Evolutionary conservation across 495 filamentous ascomycete genomes (phyloP), one percentile per base, ranked within the genome.

Genomic region (Podospora tetraspora): DNA sequence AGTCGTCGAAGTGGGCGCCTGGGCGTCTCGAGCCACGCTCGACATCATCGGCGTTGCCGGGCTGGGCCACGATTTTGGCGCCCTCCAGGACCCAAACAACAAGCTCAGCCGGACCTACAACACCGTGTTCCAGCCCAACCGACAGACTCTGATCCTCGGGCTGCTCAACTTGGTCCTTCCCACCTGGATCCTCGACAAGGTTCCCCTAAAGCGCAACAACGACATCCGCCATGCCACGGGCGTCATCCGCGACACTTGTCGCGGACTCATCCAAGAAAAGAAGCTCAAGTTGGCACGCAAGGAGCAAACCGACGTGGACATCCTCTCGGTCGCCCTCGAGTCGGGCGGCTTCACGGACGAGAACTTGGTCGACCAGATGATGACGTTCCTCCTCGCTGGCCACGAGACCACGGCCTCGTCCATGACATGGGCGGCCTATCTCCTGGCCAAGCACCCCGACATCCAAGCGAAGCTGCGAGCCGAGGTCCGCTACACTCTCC

Each of bases 321-420:
- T 97, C 67, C 82, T 97, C 64, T 92, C 90, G 8, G 89, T 95
- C 0, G 93, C 94, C 23, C 77, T 97, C 25, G 84, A 90, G 66
- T 91, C 87, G 23, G 91, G 89, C 56, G 86, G 85, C 25, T 96
- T 96, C 76, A 84, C 82, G 29, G 91, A 94, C 62, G 90, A 93
- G 34, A 89, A 91, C 63, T 88, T 97, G 25, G 83, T 92, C 57
- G 92, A 97, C 75, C 94, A 97, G 75, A 85, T 95, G 75, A 96
- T 97, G 93, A 97, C 94, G 3, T 97, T 97, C 81, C 87, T 97
- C 3, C 91, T 89, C 0, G 94, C 94, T 0, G 94, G 94, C 21
- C 94, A 97, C 75, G 94, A 96, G 81, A 87, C 85, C 3, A 87
- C 86, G 0, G 83, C 85, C 23, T 80, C 83, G 0, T 73, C 84